phyloP scores from a whole-genome alignment of 345 rosid species.

The Pugionium cornutum region DNA sequence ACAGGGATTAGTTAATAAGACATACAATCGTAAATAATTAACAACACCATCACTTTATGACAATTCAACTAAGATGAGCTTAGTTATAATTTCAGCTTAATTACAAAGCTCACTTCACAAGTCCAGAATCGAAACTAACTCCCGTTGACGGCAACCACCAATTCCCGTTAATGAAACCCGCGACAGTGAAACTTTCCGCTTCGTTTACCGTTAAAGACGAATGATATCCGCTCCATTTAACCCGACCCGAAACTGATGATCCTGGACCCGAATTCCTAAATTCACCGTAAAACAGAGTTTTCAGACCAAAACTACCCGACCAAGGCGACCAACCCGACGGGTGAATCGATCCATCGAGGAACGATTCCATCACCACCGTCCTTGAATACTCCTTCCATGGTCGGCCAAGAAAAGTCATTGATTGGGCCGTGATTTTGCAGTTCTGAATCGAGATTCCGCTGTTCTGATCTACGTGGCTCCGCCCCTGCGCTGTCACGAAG shows the following conservation, averaged over 20 bases:
- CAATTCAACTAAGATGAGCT: too few species aligned
- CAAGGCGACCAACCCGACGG: conserved; percentile 65
- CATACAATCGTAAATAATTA: background rate
- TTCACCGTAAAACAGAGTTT: conserved; percentile 51
- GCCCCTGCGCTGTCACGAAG: conserved; percentile 68
- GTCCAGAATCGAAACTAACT: conserved; percentile 42
- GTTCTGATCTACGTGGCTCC: conserved; percentile 54
- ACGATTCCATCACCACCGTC: conserved; percentile 59
- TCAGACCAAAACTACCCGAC: conserved; percentile 39
- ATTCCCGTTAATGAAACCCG: conserved; percentile 30
- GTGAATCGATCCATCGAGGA: conserved; percentile 45
- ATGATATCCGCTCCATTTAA: conserved; percentile 53
- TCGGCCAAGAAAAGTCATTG: conserved; percentile 58
- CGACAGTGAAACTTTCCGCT: conserved; percentile 37
- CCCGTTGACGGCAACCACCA: conserved; percentile 44
- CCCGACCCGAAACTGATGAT: conserved; percentile 48
- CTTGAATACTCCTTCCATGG: conserved; percentile 70
- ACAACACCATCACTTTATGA: background rate
- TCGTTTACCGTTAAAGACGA: conserved; percentile 33
- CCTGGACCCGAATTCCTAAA: conserved; percentile 55
- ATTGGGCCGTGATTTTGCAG: conserved; percentile 49
- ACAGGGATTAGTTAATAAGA: too few species aligned
- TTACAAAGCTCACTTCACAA: conserved; percentile 32
- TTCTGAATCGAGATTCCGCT: conserved; percentile 61
- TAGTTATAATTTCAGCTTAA: background rate